Evolutionary conservation across 2,329 filamentous ascomycete species (phyloP).

Genomic region (Beauveria bassiana): DNA sequence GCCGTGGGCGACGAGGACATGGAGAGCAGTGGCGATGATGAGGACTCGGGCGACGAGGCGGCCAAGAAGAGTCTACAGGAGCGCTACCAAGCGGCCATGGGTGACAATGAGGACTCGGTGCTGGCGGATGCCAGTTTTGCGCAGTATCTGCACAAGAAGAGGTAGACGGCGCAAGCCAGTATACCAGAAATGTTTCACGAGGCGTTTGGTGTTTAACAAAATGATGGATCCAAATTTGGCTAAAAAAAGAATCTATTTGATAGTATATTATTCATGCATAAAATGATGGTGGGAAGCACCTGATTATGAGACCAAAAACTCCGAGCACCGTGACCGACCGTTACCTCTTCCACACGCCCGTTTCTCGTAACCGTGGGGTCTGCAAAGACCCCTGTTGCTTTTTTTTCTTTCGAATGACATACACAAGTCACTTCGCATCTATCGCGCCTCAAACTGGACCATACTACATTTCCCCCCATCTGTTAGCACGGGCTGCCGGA

Average conservation of each 20-base stretch:
- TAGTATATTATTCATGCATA: slow-evolving; percentile 1
- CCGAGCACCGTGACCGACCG: neutral
- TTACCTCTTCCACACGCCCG: neutral
- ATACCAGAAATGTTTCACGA: slow-evolving; percentile 2
- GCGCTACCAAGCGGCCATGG: slow-evolving; percentile 70
- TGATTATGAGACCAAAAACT: neutral
- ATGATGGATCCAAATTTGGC: neutral
- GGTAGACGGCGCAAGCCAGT: slow-evolving; percentile 13
- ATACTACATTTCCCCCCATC: slow-evolving; percentile 53
- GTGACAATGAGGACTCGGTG: slow-evolving; percentile 45
- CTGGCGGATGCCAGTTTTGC: slow-evolving; percentile 53
- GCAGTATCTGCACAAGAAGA: slow-evolving; percentile 47
- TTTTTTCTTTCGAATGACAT: neutral
- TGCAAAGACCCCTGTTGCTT: neutral
- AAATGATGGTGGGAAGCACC: neutral
- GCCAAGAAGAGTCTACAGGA: slow-evolving; percentile 61
- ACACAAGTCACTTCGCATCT: neutral
- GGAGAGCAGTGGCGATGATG: slow-evolving; percentile 52
- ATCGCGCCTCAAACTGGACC: slow-evolving; percentile 97
- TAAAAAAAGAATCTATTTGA: neutral
- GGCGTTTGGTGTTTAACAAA: slow-evolving; percentile 17
- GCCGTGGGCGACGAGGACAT: slow-evolving; percentile 42
- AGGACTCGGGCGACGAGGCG: slow-evolving; percentile 50
- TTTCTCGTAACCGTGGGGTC: neutral
- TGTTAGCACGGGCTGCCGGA: slow-evolving; percentile 14